Conservation (phyloP, 257 asterid genomes). For the Solanum lycopersicoides region DNA sequence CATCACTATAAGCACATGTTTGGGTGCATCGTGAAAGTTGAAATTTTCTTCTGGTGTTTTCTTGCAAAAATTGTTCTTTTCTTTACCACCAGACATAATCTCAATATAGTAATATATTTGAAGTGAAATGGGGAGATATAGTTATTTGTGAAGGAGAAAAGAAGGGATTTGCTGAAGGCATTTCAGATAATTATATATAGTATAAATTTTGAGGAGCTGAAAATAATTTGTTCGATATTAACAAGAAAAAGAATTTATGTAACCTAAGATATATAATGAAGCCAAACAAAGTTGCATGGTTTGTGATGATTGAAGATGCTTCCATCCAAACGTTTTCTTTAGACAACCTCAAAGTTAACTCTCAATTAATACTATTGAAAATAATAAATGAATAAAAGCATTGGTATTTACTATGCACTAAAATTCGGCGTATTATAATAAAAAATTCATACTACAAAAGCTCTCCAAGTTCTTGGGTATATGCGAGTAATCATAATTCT, state of each 20-base stretch:
- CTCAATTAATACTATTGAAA: not conserved
- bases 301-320: not conserved
- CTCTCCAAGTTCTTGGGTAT: not conserved
- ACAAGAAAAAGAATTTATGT: not conserved
- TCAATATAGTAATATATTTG: not conserved
- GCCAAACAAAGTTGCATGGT: not conserved
- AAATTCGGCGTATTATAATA: not conserved
- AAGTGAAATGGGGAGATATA: not conserved
- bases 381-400: not conserved
- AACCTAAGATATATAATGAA: constrained; percentile 2
- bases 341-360: not conserved
- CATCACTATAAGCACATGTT: constrained; percentile 45
- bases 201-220: not conserved
- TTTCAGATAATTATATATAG: not conserved
- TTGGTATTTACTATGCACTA: not conserved
- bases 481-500: not conserved
- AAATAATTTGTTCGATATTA: not conserved
- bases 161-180: not conserved
- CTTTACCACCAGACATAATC: not conserved
- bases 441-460: not conserved
- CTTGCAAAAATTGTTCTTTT: not conserved
- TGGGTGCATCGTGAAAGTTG: constrained; percentile 9
- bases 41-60: not conserved
- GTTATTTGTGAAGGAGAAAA: not conserved
- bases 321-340: not conserved